These are phyloP conservation scores for Otatea glauca DNA, from an alignment of 176 grass and related monocot genomes.

Conservation along the genomic window DNA sequence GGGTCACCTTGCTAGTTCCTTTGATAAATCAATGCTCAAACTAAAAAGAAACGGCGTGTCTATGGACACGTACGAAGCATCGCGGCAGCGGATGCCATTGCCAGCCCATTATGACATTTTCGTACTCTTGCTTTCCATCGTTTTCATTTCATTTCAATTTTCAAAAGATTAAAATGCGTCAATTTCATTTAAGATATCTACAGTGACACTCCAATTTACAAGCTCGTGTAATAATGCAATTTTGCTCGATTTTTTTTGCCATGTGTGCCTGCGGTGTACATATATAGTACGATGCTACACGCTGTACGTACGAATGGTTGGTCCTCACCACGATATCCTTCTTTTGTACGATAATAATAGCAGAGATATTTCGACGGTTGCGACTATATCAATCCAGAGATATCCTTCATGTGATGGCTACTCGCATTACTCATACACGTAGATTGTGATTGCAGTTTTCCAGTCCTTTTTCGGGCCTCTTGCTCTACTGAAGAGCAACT, in stretches of 20 bases:
- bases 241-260: not conserved
- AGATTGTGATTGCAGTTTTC: too few species aligned
- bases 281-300: too few species aligned
- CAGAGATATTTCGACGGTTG: too few species aligned
- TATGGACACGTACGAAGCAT: not conserved
- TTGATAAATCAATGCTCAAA: not conserved
- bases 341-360: not conserved
- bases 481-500: too few species aligned
- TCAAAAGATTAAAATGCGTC: not conserved
- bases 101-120: not conserved
- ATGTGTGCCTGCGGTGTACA: not conserved
- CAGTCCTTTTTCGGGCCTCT: too few species aligned
- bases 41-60: not conserved
- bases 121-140: not conserved
- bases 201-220: not conserved
- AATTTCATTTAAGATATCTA: too few species aligned
- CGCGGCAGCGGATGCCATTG: not conserved
- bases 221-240: not conserved
- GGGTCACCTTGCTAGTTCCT: too few species aligned
- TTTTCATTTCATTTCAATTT: not conserved
- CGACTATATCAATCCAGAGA: too few species aligned
- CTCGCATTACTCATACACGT: too few species aligned
- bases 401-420: too few species aligned
- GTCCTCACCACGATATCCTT: not conserved
- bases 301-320: not conserved